Evolutionary conservation across 805 yeast genomes (phyloP), one percentile per base, ranked within the genome.

Genomic region (Lachancea cidri): DNA sequence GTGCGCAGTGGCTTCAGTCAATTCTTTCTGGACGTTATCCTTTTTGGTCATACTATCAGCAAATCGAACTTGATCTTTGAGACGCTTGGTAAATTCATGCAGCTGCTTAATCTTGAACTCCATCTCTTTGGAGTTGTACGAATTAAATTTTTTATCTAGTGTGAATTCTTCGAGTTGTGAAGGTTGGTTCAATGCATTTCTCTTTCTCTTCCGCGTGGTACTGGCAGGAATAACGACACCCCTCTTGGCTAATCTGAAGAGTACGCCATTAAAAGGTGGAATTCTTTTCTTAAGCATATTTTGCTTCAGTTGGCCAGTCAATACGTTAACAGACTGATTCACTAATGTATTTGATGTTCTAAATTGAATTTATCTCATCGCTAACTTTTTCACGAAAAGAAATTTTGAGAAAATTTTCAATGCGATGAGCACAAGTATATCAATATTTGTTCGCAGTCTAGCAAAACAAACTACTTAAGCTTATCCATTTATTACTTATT

Each of bases 81-180:
- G 32, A 29, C 43, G 48, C 31, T 51, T 50, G 3, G 62, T 57
- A 40, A 57, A 58, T 36, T 50, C 57, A 24, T 53, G 53, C 27
- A 60, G 34, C 25, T 58, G 61, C 29, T 53, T 56, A 9, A 60
- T 39, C 37, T 58, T 60, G 22, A 50, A 49, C 16, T 53, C 54
- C 4, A 45, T 38, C 19, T 45, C 48, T 24, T 35, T 34, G 14
- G 40, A 38, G 17, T 45, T 36, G 3, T 29, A 15, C 29, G 34
- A 34, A 22, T 44, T 39, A 15, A 44, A 17, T 15, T 29, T 27
- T n/a, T 37, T 34, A 16, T 44, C 44, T 20, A 44, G 35, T 17
- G 33, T 35, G 25, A 60, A 29, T n/a, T 49, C 46, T 30, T 49
- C 47, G n/a, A 53, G 25, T 9, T 27, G 17, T n/a, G 18, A 19